Evolutionary conservation across 306 rosid genomes (phyloP), one percentile per base, ranked within the genome.

Genomic region (Cicer arietinum): DNA sequence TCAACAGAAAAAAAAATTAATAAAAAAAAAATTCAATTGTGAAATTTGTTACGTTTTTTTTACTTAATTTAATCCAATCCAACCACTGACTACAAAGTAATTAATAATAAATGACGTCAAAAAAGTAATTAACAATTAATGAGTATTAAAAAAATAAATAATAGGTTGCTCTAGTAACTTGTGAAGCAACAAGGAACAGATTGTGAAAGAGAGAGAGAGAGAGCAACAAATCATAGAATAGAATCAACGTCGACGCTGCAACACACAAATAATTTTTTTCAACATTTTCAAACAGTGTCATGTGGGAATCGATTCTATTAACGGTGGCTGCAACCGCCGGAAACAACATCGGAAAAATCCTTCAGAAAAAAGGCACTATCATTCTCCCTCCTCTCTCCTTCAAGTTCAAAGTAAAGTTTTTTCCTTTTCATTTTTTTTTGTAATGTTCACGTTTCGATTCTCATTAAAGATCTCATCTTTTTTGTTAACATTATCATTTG

Each of bases 321-420:
- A 94, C 98, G 73, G 87, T 94, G 80, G 92, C 90, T 73, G 98
- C 98, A 50, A 88, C 96, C 63, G 98, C 98, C 86, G 97, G 98
- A 35, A 94, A 94, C 84, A 94, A 94, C 84, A 94, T 94, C 88
- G 97, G 98, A 14, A 94, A 94, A 82, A 82, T 94, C 18, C 91
- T 94, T 65, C 97, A 94, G 85, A 94, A 94, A 82, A 94, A 94
- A 83, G 98, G 98, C 88, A 90, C 97, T 22, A 79, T 94, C 85
- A 88, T 90, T 87, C 98, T 94, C 53, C 98, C 97, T 13, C 97
- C 98, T 69, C 91, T 94, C 74, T 90, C 98, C 68, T 84, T 91
- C 78, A 94, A 91, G 88, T 76, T 91, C 88, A 94, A 91, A 96
- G 98, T 58, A 47, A 47, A 69, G 7, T 25, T 78, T 5, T 11